Percentiles rank a stretch among this genome's conserved stretches.
phyloP scores from a whole-genome alignment of 2,329 filamentous ascomycete species.

The Aspergillus felis region DNA sequence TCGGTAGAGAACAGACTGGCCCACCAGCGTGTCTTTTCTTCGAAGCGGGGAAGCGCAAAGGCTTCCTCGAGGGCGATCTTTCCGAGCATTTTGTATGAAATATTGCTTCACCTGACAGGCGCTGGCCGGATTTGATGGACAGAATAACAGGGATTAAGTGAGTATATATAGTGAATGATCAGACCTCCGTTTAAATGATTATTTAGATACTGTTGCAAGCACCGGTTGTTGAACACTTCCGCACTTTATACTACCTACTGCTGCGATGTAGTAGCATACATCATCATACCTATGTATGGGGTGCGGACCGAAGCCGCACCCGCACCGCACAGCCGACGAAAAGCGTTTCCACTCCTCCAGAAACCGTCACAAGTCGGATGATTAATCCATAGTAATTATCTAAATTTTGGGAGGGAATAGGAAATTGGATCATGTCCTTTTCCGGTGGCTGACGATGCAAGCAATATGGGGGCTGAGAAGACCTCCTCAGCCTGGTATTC shows the following conservation, averaged over 20 bases:
- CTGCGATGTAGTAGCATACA: neutral
- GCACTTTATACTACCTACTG: neutral
- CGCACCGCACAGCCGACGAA: neutral
- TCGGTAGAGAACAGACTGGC: constrained; percentile 58
- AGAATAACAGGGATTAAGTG: neutral
- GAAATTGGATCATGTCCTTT: neutral
- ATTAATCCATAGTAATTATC: neutral
- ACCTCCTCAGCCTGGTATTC: neutral
- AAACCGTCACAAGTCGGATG: neutral
- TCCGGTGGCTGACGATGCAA: neutral
- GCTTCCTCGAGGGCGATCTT: constrained; percentile 62
- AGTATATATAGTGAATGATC: neutral
- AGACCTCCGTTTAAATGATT: neutral
- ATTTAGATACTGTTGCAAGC: neutral
- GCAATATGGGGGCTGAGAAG: neutral
- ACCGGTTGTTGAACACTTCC: neutral
- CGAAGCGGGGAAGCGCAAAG: constrained; percentile 56
- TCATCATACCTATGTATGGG: neutral
- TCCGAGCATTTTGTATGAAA: constrained; percentile 47
- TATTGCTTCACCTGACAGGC: neutral
- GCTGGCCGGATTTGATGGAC: neutral
- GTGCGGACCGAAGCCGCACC: neutral
- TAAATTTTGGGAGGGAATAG: neutral
- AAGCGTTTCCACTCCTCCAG: neutral
- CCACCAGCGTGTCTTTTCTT: constrained; percentile 59